Evolutionary conservation across 805 yeast species (phyloP).

Genomic region (Cephaloascus fragrans): DNA sequence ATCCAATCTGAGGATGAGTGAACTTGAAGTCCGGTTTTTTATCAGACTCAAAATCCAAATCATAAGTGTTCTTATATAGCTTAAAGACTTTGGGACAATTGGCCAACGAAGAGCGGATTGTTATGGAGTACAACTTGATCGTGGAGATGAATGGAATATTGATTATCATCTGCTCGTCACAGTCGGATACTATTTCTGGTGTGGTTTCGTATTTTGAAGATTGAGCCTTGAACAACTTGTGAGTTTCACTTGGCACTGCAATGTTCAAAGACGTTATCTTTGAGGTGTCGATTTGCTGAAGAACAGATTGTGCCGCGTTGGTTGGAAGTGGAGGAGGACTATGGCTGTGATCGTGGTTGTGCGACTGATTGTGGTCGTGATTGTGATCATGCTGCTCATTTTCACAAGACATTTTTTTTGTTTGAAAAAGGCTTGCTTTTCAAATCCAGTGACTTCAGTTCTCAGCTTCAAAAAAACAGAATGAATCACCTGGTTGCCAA

Average conservation of each 20-base stretch:
- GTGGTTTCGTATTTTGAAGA: constrained; percentile 38
- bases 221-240: constrained; percentile 41
- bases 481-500: no score
- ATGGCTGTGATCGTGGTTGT: constrained; percentile 21
- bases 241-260: constrained; percentile 37
- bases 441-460: no score
- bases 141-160: constrained; percentile 72
- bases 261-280: constrained; percentile 59
- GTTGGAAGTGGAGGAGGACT: constrained; percentile 63
- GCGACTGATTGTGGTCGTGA: constrained; percentile 14
- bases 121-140: constrained; percentile 66
- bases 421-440: no score
- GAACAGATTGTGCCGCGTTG: constrained; percentile 55
- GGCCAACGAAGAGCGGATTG: constrained; percentile 55
- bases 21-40: constrained; percentile 41
- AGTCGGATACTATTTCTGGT: constrained; percentile 52
- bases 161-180: constrained; percentile 72
- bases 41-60: constrained; percentile 61
- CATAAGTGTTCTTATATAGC: constrained; percentile 60
- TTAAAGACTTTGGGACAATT: constrained; percentile 61
- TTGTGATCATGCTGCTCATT: constrained; percentile 21
- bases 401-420: constrained; percentile 10
- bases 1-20: constrained; percentile 60
- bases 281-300: constrained; percentile 46
- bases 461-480: no score